phyloP scores from a whole-genome alignment of 2,329 filamentous ascomycete species.

The Fusarium sp. region DNA sequence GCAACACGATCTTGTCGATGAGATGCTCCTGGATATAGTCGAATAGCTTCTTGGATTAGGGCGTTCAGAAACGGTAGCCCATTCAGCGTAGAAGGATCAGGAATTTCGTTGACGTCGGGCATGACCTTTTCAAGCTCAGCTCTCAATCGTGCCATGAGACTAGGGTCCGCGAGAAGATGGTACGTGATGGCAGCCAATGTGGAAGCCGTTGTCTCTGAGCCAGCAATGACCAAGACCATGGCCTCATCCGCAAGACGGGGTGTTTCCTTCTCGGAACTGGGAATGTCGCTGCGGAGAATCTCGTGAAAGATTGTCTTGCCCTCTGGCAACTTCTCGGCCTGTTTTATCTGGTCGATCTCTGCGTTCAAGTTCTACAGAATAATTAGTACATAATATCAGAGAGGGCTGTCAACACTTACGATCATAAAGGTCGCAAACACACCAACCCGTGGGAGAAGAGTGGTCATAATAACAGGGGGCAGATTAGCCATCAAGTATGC shows the following conservation, averaged over 20 bases:
- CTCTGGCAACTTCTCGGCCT: constrained; percentile 6
- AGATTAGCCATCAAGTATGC: constrained; percentile 25
- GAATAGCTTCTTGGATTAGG: constrained; percentile 51
- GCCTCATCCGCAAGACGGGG: constrained; percentile 48
- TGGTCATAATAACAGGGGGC: constrained; percentile 34
- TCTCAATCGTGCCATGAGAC: constrained; percentile 43
- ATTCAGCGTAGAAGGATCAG: constrained; percentile 42
- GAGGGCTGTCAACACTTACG: not conserved
- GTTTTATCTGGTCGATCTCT: constrained; percentile 16
- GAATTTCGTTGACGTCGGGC: constrained; percentile 8
- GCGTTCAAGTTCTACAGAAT: constrained; percentile 4
- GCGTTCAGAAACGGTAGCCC: constrained; percentile 52
- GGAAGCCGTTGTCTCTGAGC: constrained; percentile 51
- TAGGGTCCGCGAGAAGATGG: constrained; percentile 48
- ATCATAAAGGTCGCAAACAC: constrained; percentile 10
- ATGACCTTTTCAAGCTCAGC: constrained; percentile 45
- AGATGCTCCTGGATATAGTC: constrained; percentile 52
- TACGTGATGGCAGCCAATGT: constrained; percentile 49
- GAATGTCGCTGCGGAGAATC: constrained; percentile 44
- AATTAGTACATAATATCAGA: not conserved
- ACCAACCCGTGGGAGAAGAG: constrained; percentile 19
- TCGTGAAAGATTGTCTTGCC: constrained; percentile 47
- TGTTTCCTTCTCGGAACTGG: constrained; percentile 46
- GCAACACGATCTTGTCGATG: constrained; percentile 44
- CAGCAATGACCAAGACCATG: constrained; percentile 47